A percentile compares a stretch with the other conserved stretches of the same genome.
These are phyloP conservation scores for Usnea hakonensis DNA, from an alignment of 495 filamentous ascomycete species.

Conservation along the genomic window DNA sequence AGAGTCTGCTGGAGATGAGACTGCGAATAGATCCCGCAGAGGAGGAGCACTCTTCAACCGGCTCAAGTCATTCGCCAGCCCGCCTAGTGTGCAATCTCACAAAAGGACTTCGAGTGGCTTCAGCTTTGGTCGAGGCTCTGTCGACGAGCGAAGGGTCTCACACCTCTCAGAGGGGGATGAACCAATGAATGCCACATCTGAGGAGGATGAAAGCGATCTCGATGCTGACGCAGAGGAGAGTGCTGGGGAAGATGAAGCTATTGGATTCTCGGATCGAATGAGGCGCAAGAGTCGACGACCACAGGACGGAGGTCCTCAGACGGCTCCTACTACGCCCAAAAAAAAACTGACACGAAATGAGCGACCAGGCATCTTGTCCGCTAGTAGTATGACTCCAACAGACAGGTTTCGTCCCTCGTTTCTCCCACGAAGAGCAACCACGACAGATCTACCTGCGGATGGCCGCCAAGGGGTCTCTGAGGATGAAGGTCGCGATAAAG, in stretches of 20 bases:
- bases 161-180: slow-evolving; percentile 41
- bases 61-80: slow-evolving; percentile 50
- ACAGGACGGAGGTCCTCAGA: slow-evolving; percentile 45
- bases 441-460: slow-evolving; percentile 56
- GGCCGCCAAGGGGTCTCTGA: slow-evolving; percentile 72
- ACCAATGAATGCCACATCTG: slow-evolving; percentile 45
- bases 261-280: slow-evolving; percentile 35
- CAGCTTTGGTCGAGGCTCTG: slow-evolving; percentile 23
- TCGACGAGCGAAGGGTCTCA: slow-evolving; percentile 27
- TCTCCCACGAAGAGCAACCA: slow-evolving; percentile 59
- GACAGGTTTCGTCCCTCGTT: slow-evolving; percentile 46
- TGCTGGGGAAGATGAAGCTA: slow-evolving; percentile 43
- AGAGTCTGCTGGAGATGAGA: slow-evolving; percentile 47
- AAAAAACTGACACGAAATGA: slow-evolving; percentile 20
- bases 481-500: slow-evolving; percentile 74
- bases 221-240: slow-evolving; percentile 76
- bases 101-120: slow-evolving; percentile 38
- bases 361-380: slow-evolving; percentile 39
- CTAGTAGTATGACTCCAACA: slow-evolving; percentile 41
- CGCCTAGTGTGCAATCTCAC: slow-evolving; percentile 36
- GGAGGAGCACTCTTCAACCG: slow-evolving; percentile 60
- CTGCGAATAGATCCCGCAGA: slow-evolving; percentile 41
- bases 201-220: slow-evolving; percentile 57
- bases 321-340: slow-evolving; percentile 57
- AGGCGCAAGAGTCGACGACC: slow-evolving; percentile 49